Conservation (phyloP, 2,329 filamentous ascomycete species). For the Colletotrichum sublineola region DNA sequence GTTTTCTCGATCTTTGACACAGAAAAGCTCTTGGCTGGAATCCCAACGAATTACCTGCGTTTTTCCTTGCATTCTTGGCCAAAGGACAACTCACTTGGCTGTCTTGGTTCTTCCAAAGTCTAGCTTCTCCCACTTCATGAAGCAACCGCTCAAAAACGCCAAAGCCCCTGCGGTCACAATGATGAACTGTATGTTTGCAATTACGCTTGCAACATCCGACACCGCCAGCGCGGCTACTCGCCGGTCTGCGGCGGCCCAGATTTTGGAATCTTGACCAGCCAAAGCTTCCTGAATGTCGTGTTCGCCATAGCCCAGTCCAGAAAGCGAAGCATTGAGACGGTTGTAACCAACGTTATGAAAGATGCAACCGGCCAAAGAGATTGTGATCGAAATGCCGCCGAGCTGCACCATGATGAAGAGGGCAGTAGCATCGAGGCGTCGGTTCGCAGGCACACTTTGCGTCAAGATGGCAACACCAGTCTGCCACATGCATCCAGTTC, state of each 20-base stretch:
- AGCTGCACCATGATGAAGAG: constrained; percentile 54
- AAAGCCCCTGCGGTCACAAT: constrained; percentile 47
- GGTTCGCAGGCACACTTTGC: constrained; percentile 44
- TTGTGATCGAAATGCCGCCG: constrained; percentile 46
- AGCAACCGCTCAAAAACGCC: constrained; percentile 46
- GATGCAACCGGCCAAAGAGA: constrained; percentile 48
- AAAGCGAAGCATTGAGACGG: constrained; percentile 44
- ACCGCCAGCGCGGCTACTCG: constrained; percentile 43
- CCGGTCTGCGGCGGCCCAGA: constrained; percentile 43
- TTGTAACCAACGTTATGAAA: constrained; percentile 51
- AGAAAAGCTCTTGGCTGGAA: neutral
- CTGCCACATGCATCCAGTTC: constrained; percentile 50
- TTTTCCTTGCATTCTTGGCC: no score
- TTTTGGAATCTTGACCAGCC: constrained; percentile 47
- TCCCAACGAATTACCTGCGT: neutral
- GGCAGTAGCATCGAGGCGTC: constrained; percentile 48
- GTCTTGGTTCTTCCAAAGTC: constrained; percentile 42
- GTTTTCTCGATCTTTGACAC: neutral
- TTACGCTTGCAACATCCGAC: constrained; percentile 46
- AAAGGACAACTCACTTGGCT: neutral
- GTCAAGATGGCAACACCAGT: constrained; percentile 47
- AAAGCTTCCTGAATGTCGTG: constrained; percentile 48
- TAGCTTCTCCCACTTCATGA: constrained; percentile 49
- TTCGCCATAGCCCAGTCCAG: constrained; percentile 42
- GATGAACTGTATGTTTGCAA: constrained; percentile 47